Evolutionary conservation across 2,329 filamentous ascomycete genomes (phyloP).

Genomic region (Phyllosticta citribraziliensis): DNA sequence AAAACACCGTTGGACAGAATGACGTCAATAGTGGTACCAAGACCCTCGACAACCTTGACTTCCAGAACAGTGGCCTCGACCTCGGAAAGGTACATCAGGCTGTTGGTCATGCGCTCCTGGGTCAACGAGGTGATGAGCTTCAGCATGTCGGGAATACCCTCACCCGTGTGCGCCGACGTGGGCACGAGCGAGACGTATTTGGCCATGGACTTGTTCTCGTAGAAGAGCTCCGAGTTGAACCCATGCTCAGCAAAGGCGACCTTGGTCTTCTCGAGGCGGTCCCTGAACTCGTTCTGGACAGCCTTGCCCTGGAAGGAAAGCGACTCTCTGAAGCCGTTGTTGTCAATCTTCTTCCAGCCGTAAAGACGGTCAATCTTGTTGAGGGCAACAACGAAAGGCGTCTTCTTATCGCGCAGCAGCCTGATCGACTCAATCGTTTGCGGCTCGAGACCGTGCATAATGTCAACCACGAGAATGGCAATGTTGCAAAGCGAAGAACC

Average conservation of each 20-base stretch:
- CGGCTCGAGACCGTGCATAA: constrained; percentile 97
- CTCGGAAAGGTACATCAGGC: constrained; percentile 96
- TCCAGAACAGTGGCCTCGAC: constrained; percentile 96
- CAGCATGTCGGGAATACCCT: constrained; percentile 97
- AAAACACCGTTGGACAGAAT: constrained; percentile 93
- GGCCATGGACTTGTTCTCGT: constrained; percentile 96
- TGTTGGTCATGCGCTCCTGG: constrained; percentile 93
- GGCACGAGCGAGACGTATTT: constrained; percentile 91
- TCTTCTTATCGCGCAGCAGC: constrained; percentile 83
- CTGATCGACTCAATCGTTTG: constrained; percentile 98
- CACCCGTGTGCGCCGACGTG: constrained; percentile 95
- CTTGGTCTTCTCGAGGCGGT: constrained; percentile 83
- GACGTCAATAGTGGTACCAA: constrained; percentile 97
- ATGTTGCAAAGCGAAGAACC: constrained; percentile 99
- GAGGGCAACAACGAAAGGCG: constrained; percentile 94
- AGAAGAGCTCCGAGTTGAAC: constrained; percentile 95
- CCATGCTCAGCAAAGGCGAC: constrained; percentile 90
- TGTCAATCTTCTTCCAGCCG: constrained; percentile 96
- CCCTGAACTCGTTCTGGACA: constrained; percentile 88
- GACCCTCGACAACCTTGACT: constrained; percentile 97
- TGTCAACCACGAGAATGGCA: constrained; percentile 96
- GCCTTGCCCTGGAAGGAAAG: constrained; percentile 82
- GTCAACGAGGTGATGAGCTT: constrained; percentile 88
- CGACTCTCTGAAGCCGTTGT: constrained; percentile 96
- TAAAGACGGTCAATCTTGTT: constrained; percentile 99